Conservation (phyloP, 495 filamentous ascomycete species). For the Daldinia vernicosa region DNA sequence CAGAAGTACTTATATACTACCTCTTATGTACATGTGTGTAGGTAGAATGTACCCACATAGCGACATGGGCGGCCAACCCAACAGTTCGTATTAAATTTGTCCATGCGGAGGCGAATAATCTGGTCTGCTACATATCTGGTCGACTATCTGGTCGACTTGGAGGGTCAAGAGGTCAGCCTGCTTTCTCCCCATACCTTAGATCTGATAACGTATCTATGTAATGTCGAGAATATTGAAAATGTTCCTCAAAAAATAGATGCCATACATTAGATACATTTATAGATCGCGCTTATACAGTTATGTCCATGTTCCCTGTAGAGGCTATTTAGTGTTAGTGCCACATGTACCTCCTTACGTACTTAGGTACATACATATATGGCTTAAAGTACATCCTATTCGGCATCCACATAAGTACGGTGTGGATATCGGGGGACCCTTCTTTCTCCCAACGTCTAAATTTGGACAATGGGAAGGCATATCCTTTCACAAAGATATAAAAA, state of each 20-base stretch:
- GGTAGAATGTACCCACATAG: background rate
- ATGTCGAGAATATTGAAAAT: constrained; percentile 1
- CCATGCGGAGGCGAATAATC: constrained; percentile 25
- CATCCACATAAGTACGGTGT: constrained; percentile 7
- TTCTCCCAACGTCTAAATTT: constrained; percentile 15
- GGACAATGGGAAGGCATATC: constrained; percentile 9
- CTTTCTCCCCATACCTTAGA: constrained; percentile 13
- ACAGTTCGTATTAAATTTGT: constrained; percentile 20
- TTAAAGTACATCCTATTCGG: no score
- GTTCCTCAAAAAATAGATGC: background rate
- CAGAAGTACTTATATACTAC: background rate
- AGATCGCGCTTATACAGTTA: constrained; percentile 6
- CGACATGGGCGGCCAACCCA: constrained; percentile 8
- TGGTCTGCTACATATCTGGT: constrained; percentile 13
- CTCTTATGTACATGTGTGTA: no score
- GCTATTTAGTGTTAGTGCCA: background rate
- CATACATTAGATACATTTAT: background rate
- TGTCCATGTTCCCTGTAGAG: background rate
- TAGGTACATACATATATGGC: no score
- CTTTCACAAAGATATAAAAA: constrained; percentile 5
- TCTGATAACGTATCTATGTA: constrained; percentile 15
- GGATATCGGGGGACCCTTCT: constrained; percentile 11
- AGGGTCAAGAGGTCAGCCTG: constrained; percentile 17
- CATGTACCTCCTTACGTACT: background rate
- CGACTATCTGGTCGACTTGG: background rate